A percentile compares a stretch with the other conserved stretches of the same genome.
phyloP scores from a whole-genome alignment of 768 basidiomycete species.

The Mycena filopes region DNA sequence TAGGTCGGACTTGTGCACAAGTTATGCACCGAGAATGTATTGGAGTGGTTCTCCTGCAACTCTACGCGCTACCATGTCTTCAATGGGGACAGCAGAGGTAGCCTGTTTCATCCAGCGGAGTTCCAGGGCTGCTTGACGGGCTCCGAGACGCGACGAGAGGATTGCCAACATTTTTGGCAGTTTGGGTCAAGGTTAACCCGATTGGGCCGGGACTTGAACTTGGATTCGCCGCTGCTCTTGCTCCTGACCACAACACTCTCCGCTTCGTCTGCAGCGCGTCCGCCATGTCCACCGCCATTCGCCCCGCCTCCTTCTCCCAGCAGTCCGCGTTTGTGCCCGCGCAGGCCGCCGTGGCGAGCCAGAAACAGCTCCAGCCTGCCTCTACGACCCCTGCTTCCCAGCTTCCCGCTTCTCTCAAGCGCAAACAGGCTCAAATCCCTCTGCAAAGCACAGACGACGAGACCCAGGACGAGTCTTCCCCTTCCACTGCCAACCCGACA shows the following conservation, averaged over 20 bases:
- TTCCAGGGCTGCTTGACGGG: conserved; percentile 50
- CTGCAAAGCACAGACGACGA: conserved; percentile 56
- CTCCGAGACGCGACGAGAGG: conserved; percentile 44
- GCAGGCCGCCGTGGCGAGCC: conserved; percentile 17
- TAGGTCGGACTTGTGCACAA: conserved; percentile 14
- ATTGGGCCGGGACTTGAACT: conserved; percentile 4
- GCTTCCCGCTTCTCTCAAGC: conserved; percentile 35
- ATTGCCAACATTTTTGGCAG: conserved; percentile 18
- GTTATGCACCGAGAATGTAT: conserved; percentile 83
- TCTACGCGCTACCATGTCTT: conserved; percentile 68
- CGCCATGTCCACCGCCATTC: conserved; percentile 28
- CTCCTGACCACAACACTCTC: conserved; percentile 9
- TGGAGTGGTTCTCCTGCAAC: conserved; percentile 83
- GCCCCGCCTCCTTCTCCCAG: conserved; percentile 13
- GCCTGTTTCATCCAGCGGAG: conserved; percentile 56
- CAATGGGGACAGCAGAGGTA: conserved; percentile 38
- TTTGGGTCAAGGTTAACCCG: background rate
- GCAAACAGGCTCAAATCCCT: conserved; percentile 54
- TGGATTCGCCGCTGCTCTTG: background rate
- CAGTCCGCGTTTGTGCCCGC: conserved; percentile 2
- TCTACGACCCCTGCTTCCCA: conserved; percentile 30
- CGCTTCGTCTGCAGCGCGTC: background rate
- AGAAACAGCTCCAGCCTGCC: conserved; percentile 29
- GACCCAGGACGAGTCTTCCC: conserved; percentile 65
- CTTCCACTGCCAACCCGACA: conserved; percentile 54